These are phyloP conservation scores for Pyricularia grisea DNA, from an alignment of 2,329 filamentous ascomycete species.

Conservation along the genomic window DNA sequence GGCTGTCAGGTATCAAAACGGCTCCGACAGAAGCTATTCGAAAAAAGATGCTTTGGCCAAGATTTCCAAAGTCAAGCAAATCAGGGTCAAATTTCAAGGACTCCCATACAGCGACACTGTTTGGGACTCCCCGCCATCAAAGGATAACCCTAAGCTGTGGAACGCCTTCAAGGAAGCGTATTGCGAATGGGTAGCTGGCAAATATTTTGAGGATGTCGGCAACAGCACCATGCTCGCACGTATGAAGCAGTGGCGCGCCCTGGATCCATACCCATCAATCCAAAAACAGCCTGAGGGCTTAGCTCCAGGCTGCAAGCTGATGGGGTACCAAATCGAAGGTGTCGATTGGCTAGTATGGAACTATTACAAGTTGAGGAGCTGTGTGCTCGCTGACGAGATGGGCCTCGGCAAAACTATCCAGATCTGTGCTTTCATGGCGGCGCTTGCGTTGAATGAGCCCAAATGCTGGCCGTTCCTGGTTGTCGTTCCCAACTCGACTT, in stretches of 20 bases:
- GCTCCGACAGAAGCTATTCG: conserved; percentile 29
- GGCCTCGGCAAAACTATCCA: conserved; percentile 96
- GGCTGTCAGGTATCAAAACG: conserved; percentile 53
- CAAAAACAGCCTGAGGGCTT: conserved; percentile 65
- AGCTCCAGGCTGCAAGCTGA: conserved; percentile 63
- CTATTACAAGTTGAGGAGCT: conserved; percentile 73
- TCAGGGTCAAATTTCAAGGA: conserved; percentile 86
- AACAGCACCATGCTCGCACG: conserved; percentile 55
- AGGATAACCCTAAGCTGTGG: conserved; percentile 59
- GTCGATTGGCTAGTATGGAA: conserved; percentile 93
- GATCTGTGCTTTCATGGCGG: conserved; percentile 72
- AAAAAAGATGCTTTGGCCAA: conserved; percentile 63
- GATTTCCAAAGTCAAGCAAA: conserved; percentile 61
- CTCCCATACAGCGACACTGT: conserved; percentile 84
- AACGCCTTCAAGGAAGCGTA: conserved; percentile 75
- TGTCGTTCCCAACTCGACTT: conserved; percentile 90
- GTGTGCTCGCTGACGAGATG: conserved; percentile 96
- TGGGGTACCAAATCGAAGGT: conserved; percentile 89
- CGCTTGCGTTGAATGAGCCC: conserved; percentile 56
- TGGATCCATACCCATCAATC: conserved; percentile 58
- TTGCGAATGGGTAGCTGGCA: conserved; percentile 72
- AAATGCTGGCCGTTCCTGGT: conserved; percentile 86
- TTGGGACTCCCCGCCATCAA: conserved; percentile 73
- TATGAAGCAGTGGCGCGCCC: conserved; percentile 53
- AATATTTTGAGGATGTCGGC: conserved; percentile 53